phyloP scores from a whole-genome alignment of 495 filamentous ascomycete genomes.

The Podospora australis region DNA sequence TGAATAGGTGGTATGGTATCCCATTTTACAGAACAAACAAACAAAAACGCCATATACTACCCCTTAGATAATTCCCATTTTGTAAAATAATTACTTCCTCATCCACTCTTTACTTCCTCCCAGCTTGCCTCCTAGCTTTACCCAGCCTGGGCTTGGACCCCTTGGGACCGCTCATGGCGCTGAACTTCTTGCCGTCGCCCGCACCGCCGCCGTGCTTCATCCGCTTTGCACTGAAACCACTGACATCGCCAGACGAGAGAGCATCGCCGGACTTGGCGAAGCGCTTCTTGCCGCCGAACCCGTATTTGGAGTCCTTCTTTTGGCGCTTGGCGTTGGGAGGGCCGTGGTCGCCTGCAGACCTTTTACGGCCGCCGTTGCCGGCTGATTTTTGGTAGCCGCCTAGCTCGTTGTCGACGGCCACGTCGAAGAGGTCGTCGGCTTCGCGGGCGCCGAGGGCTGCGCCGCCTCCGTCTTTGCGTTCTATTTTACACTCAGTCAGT shows the following conservation, averaged over 20 bases:
- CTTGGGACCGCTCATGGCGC: not conserved
- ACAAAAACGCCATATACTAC: too few relatives aligned
- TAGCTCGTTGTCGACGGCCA: slow-evolving; percentile 77
- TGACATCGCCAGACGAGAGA: slow-evolving; percentile 66
- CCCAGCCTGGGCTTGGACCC: slow-evolving; percentile 22
- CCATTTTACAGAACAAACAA: too few relatives aligned
- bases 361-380: slow-evolving; percentile 32
- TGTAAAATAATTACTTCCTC: slow-evolving; percentile 12
- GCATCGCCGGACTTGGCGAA: slow-evolving; percentile 85
- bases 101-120: too few relatives aligned
- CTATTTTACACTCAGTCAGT: slow-evolving; percentile 37
- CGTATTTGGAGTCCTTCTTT: slow-evolving; percentile 90
- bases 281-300: slow-evolving; percentile 91
- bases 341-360: slow-evolving; percentile 26
- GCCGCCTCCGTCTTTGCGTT: slow-evolving; percentile 70
- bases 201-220: slow-evolving; percentile 56
- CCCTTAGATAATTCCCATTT: too few relatives aligned
- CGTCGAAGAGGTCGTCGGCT: slow-evolving; percentile 89
- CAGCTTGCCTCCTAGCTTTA: slow-evolving; percentile 36
- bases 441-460: slow-evolving; percentile 57
- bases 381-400: slow-evolving; percentile 35
- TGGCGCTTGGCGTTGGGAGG: slow-evolving; percentile 62
- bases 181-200: slow-evolving; percentile 15
- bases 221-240: slow-evolving; percentile 69
- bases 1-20: too few relatives aligned